phyloP scores from a whole-genome alignment of 176 grass and related monocot genomes.

The Cocos nucifera region DNA sequence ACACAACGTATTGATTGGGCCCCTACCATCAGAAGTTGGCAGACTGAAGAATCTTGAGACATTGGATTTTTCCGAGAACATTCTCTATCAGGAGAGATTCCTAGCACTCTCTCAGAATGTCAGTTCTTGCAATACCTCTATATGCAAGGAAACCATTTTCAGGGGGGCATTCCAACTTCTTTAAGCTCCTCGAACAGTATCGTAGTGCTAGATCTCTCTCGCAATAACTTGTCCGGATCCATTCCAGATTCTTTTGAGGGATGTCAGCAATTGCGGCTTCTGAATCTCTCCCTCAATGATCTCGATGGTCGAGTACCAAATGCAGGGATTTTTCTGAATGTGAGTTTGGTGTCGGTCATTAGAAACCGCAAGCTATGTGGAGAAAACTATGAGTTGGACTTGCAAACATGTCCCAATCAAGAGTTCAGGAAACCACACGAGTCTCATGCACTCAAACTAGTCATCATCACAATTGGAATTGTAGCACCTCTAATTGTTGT shows the following conservation, averaged over 20 bases:
- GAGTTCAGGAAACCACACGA: not conserved
- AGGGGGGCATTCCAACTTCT: no score
- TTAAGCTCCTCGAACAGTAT: no score
- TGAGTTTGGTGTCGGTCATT: no score
- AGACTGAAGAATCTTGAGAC: not conserved
- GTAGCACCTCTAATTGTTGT: no score
- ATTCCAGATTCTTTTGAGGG: slow-evolving; percentile 11
- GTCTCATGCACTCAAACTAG: not conserved
- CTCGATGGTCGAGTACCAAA: not conserved
- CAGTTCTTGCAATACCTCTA: no score
- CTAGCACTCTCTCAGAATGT: no score
- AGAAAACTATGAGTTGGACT: not conserved
- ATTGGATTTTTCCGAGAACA: slow-evolving; percentile 32
- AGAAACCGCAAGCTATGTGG: not conserved
- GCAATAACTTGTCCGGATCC: slow-evolving; percentile 18
- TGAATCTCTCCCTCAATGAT: slow-evolving; percentile 14
- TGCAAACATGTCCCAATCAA: not conserved
- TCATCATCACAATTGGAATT: no score
- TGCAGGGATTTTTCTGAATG: not conserved
- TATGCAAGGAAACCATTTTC: no score
- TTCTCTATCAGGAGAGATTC: not conserved
- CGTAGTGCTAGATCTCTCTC: not conserved
- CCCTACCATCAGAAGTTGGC: slow-evolving; percentile 16
- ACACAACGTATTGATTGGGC: no score
- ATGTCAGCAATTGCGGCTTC: not conserved